Conservation (phyloP, 441 rosid genomes). For the Francoa sonchifolia region DNA sequence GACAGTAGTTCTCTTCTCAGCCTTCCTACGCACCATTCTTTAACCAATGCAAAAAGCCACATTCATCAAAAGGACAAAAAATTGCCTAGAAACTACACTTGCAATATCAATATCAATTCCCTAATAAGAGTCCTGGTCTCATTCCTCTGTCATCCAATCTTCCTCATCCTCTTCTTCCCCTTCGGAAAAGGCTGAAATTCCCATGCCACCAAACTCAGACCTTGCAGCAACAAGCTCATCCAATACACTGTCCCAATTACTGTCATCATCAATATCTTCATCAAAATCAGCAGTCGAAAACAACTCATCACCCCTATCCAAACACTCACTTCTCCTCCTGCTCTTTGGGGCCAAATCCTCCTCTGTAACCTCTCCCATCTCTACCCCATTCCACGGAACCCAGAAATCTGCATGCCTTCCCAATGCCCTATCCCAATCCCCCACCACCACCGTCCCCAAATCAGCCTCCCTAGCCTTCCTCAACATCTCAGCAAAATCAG, state of each 20-base stretch:
- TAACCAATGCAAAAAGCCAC: too few relatives aligned
- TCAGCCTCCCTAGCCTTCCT: conserved; percentile 65
- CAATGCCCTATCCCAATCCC: conserved; percentile 51
- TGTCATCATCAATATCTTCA: conserved; percentile 18
- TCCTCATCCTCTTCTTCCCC: conserved; percentile 43
- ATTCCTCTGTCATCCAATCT: conserved; percentile 21
- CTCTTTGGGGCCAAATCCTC: conserved; percentile 52
- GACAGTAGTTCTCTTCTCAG: too few relatives aligned
- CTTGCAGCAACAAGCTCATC: conserved; percentile 33
- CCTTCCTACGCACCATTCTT: too few relatives aligned
- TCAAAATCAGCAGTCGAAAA: conserved; percentile 36
- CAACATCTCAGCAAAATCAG: conserved; percentile 59
- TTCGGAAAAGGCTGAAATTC: conserved; percentile 57
- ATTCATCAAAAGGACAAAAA: too few relatives aligned
- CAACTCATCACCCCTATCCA: conserved; percentile 22
- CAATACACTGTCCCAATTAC: conserved; percentile 25
- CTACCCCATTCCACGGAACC: conserved; percentile 76
- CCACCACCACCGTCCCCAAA: conserved; percentile 74
- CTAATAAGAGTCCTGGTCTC: too few relatives aligned
- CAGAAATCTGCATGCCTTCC: conserved; percentile 77
- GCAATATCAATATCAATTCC: too few relatives aligned
- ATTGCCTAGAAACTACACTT: too few relatives aligned
- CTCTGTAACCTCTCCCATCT: conserved; percentile 59
- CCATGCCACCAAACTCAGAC: conserved; percentile 31
- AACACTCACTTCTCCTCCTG: conserved; percentile 23